Evolutionary conservation across 2,329 filamentous ascomycete genomes (phyloP).

Genomic region (Aspergillus niger): DNA sequence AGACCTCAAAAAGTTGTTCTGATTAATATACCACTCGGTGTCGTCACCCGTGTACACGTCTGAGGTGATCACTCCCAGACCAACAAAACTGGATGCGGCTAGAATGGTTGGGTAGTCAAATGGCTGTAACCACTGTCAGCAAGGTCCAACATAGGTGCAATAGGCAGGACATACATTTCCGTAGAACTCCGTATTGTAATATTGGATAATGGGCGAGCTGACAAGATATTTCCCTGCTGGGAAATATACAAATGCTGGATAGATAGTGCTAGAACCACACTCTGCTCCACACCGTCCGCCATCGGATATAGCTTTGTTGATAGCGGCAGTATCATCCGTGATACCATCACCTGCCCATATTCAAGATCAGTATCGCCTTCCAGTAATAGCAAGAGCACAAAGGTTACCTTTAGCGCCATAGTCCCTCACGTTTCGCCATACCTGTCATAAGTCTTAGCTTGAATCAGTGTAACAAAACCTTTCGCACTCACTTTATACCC

Average conservation of each 20-base stretch:
- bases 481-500: too few relatives aligned
- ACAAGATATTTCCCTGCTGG: conserved; percentile 53
- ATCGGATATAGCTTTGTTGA: conserved; percentile 73
- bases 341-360: not conserved
- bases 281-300: conserved; percentile 72
- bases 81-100: conserved; percentile 25
- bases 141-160: not conserved
- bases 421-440: too few relatives aligned
- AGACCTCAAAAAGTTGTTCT: conserved; percentile 26
- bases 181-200: conserved; percentile 27
- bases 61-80: conserved; percentile 25
- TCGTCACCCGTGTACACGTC: conserved; percentile 25
- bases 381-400: too few relatives aligned
- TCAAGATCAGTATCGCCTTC: too few relatives aligned
- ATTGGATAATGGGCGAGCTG: conserved; percentile 25
- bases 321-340: conserved; percentile 70
- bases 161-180: conserved; percentile 19
- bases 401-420: too few relatives aligned
- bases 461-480: too few relatives aligned
- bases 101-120: conserved; percentile 22
- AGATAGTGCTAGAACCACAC: conserved; percentile 73
- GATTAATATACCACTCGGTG: not conserved
- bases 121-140: too few relatives aligned
- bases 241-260: conserved; percentile 81
- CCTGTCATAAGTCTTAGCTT: too few relatives aligned